Base-by-base conservation (phyloP, 306 rosid species). In the Glycine soja region DNA sequence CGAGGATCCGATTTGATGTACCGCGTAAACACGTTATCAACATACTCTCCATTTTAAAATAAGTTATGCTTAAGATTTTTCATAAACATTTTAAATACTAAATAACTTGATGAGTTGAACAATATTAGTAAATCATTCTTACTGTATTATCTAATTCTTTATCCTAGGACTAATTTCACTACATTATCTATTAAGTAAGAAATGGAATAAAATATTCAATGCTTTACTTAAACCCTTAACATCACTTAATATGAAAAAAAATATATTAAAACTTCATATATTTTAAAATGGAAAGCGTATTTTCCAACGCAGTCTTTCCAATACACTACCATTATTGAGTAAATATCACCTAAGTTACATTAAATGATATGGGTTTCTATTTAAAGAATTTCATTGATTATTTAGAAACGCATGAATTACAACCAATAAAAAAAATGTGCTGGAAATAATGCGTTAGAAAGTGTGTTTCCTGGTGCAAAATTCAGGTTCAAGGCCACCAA, bases 401-500 rank as follows among this genome's bases (percentile, higher is more conserved):
- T 62, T 24, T 1, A 24, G 24, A 2, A 24, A 24, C 30, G 2
- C 30, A 24, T 24, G 30, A 24, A 42, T 16, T 24, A 24, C 30
- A 24, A 1, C 30, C 30, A 24, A 24, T 24, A 24, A 24, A 24
- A 24, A 24, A 24, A 24, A 24, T 24, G 30, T 24, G 72, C 9
- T 42, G 32, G 36, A 9, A 68, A 68, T 1, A 9, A 8, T 42
- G 52, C 47, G 4, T 67, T 43, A 9, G 72, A 40, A 40, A 1
- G 51, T n/a, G 30, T 24, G 36, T 43, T 67, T 43, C 6, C 72
- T 8, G 50, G 32, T 7, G 9, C 12, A 40, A 57, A 8, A 45
- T 71, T 78, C 63, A 65, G 80, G 80, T 52, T 77, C 82, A 19
- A 77, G 13, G 58, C 58, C 24, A 72, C 10, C 85, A 58, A 47